These are phyloP conservation scores for Aspergillus ochraceus DNA, from an alignment of 2,329 filamentous ascomycete species.

Conservation along the genomic window DNA sequence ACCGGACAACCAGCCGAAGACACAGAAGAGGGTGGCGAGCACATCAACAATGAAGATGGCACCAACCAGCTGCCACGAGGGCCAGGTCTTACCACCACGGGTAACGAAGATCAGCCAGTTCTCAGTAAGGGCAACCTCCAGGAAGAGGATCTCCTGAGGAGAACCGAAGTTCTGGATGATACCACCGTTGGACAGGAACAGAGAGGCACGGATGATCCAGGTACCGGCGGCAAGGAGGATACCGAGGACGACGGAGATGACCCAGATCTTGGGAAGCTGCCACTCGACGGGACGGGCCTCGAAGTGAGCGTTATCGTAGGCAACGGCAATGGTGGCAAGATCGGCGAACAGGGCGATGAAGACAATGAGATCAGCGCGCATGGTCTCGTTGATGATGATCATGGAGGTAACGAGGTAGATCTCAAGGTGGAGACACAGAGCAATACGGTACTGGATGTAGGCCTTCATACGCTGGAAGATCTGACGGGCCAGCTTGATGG, in stretches of 20 bases:
- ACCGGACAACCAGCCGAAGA: constrained; percentile 73
- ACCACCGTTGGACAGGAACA: constrained; percentile 70
- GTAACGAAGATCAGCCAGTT: constrained; percentile 98
- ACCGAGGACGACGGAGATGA: constrained; percentile 63
- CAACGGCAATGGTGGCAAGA: constrained; percentile 75
- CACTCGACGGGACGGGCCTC: constrained; percentile 74
- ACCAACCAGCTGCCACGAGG: constrained; percentile 70
- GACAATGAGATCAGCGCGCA: constrained; percentile 71
- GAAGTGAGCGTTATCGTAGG: constrained; percentile 77
- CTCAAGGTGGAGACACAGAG: constrained; percentile 71
- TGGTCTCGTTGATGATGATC: constrained; percentile 77
- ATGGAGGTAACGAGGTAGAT: constrained; percentile 76
- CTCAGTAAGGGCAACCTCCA: constrained; percentile 87
- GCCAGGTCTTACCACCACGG: constrained; percentile 74
- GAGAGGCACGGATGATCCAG: constrained; percentile 70
- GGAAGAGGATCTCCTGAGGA: constrained; percentile 79
- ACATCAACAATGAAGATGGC: constrained; percentile 73
- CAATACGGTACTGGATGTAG: constrained; percentile 76
- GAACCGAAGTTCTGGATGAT: constrained; percentile 73
- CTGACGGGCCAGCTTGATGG: constrained; percentile 72
- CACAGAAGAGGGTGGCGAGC: constrained; percentile 69
- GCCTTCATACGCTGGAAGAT: constrained; percentile 79
- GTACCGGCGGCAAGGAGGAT: constrained; percentile 67
- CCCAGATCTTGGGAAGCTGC: constrained; percentile 80
- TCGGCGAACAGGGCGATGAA: constrained; percentile 79